Evolutionary conservation across 331 rosid species (phyloP).

Genomic region (Cydonia oblonga): DNA sequence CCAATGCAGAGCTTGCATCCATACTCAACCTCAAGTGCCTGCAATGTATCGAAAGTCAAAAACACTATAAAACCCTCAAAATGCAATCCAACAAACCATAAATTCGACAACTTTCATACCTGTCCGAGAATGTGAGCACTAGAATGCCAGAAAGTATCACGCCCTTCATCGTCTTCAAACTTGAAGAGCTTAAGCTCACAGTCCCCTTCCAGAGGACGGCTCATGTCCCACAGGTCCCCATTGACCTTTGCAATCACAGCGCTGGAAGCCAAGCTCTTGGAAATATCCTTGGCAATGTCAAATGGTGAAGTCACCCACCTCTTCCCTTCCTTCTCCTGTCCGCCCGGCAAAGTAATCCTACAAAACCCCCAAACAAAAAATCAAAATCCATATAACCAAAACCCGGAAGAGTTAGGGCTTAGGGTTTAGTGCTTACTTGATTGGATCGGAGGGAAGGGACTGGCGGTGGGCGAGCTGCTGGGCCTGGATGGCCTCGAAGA

Average conservation of each 20-base stretch:
- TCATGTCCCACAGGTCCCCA: slow-evolving; percentile 85
- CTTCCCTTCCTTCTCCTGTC: slow-evolving; percentile 60
- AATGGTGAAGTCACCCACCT: slow-evolving; percentile 71
- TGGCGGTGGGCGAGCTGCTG: slow-evolving; percentile 32
- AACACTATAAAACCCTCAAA: neutral
- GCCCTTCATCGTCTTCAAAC: slow-evolving; percentile 75
- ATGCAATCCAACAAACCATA: neutral
- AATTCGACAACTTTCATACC: slow-evolving; percentile 18
- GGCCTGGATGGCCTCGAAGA: slow-evolving; percentile 47
- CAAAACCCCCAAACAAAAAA: neutral
- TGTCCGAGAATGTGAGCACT: slow-evolving; percentile 98
- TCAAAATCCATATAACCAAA: neutral
- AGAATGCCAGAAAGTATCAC: slow-evolving; percentile 98
- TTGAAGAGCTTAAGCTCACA: slow-evolving; percentile 61
- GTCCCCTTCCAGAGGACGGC: slow-evolving; percentile 65
- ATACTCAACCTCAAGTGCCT: slow-evolving; percentile 76
- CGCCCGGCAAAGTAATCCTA: slow-evolving; percentile 61
- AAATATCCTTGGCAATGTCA: slow-evolving; percentile 67
- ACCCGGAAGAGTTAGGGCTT: neutral
- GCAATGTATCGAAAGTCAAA: slow-evolving; percentile 13
- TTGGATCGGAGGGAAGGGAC: slow-evolving; percentile 67
- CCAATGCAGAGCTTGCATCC: slow-evolving; percentile 99
- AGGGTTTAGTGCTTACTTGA: slow-evolving; percentile 25
- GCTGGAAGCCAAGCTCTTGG: slow-evolving; percentile 63
- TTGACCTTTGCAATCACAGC: slow-evolving; percentile 81